Base-by-base conservation (phyloP, 306 rosid species). In the Castanopsis chinensis region DNA sequence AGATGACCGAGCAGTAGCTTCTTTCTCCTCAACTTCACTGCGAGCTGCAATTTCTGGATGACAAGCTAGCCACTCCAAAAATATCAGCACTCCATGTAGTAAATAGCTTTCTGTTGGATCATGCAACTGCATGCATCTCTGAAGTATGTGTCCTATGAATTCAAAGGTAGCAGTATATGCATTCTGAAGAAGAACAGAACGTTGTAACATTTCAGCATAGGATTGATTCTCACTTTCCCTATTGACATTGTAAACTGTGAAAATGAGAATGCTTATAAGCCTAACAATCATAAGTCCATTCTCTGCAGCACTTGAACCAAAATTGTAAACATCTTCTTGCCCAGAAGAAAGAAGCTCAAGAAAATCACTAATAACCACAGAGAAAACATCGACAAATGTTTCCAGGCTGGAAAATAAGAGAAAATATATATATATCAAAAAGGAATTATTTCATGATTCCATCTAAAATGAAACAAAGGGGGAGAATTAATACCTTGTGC, bases 51-150 rank as follows among this genome's bases (percentile, higher is more conserved):
- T 79, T 79, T 91, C 93, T 20, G 92, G 92, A 82, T 78, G 81
- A 76, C 92, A 89, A 51, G 98, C 97, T 91, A 94, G 86, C 98
- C 98, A 94, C 84, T 94, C 98, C 71, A 88, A 79, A 82, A 94
- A 90, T 73, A 94, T 89, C 63, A 94, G 85, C 84, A 94, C 88
- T 69, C 97, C 97, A 13, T 97, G 94, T 80, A 94, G 76, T 73
- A 94, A 89, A 86, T 76, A 86, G 83, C 94, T 89, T 49, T 87
- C 86, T 76, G 90, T 80, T 56, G 97, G 93, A 85, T 92, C 97
- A 17, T 21, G 67, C 77, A 91, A 83, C 88, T 86, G 91, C 64
- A 68, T 55, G 53, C 97, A 92, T 82, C 92, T 94, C 82, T 87
- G 94, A 19, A 94, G 49, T 27, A 92, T 82, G 80, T 80, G 88